These are phyloP conservation scores for Trichoderma sp. DNA, from an alignment of 2,329 filamentous ascomycete genomes.

Conservation along the genomic window DNA sequence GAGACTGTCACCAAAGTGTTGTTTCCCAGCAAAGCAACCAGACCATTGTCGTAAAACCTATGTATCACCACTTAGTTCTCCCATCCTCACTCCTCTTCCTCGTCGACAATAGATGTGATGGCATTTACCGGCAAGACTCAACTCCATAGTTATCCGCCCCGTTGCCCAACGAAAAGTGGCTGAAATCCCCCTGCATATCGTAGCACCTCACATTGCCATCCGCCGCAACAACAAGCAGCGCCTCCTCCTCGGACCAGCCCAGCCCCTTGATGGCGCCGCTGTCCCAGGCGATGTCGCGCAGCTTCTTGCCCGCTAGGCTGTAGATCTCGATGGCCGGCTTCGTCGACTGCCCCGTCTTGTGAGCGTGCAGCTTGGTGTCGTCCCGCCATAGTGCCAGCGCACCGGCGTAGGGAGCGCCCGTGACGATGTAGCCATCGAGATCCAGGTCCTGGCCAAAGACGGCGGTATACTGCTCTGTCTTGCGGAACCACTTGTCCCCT, in stretches of 20 bases:
- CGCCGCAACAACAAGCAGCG: constrained; percentile 81
- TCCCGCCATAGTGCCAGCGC: constrained; percentile 93
- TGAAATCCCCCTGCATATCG: constrained; percentile 92
- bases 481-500: constrained; percentile 93
- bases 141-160: constrained; percentile 88
- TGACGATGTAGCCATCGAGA: constrained; percentile 90
- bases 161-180: constrained; percentile 88
- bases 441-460: constrained; percentile 93
- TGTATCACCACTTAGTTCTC: constrained; percentile 5
- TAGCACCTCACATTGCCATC: constrained; percentile 92
- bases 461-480: constrained; percentile 88
- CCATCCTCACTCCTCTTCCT: neutral
- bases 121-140: constrained; percentile 68
- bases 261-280: constrained; percentile 84
- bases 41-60: constrained; percentile 84
- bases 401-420: constrained; percentile 89
- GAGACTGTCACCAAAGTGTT: constrained; percentile 86
- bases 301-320: constrained; percentile 86
- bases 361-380: constrained; percentile 79
- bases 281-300: constrained; percentile 88
- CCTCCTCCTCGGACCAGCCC: constrained; percentile 96
- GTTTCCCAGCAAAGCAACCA: constrained; percentile 88
- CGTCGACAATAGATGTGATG: too few species aligned
- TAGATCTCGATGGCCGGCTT: constrained; percentile 93
- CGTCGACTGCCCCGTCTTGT: constrained; percentile 69